These are phyloP conservation scores for Penicillium sp. DNA, from an alignment of 2,329 filamentous ascomycete genomes.

Conservation along the genomic window DNA sequence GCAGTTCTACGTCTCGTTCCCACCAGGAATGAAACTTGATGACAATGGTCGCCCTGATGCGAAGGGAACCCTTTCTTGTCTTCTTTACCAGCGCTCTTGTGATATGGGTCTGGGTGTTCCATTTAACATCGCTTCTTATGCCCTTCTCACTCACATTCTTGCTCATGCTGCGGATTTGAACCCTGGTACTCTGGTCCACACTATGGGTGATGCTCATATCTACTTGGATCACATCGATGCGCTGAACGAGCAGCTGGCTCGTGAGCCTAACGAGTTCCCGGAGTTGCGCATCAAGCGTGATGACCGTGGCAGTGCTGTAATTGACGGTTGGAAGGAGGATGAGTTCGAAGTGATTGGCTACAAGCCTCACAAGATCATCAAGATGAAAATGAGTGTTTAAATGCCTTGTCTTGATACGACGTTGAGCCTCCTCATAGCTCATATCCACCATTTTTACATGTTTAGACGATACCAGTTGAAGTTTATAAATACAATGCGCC, in stretches of 20 bases:
- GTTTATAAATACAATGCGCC: background rate
- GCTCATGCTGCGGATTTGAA: slow-evolving; percentile 82
- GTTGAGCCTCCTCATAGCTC: too few species aligned
- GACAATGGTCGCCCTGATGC: slow-evolving; percentile 30
- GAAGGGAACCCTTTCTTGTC: slow-evolving; percentile 77
- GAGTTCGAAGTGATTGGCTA: slow-evolving; percentile 89
- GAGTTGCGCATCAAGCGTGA: slow-evolving; percentile 70
- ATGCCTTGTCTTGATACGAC: background rate
- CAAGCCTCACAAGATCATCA: slow-evolving; percentile 84
- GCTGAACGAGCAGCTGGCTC: slow-evolving; percentile 73
- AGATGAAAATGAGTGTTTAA: slow-evolving; percentile 98
- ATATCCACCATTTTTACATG: slow-evolving; percentile 4
- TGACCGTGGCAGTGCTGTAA: slow-evolving; percentile 74
- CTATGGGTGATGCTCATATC: slow-evolving; percentile 97
- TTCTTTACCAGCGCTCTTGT: slow-evolving; percentile 90
- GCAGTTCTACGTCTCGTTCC: slow-evolving; percentile 89
- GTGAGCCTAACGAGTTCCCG: slow-evolving; percentile 81
- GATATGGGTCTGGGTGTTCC: slow-evolving; percentile 97
- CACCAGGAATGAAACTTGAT: slow-evolving; percentile 25
- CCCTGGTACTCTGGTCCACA: slow-evolving; percentile 86
- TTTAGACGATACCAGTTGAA: slow-evolving; percentile 21
- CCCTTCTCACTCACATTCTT: slow-evolving; percentile 91
- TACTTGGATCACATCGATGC: slow-evolving; percentile 93
- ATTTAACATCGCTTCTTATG: slow-evolving; percentile 97
- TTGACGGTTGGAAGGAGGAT: slow-evolving; percentile 87